Conservation (phyloP, 306 rosid genomes). For the Rosa lucieae region DNA sequence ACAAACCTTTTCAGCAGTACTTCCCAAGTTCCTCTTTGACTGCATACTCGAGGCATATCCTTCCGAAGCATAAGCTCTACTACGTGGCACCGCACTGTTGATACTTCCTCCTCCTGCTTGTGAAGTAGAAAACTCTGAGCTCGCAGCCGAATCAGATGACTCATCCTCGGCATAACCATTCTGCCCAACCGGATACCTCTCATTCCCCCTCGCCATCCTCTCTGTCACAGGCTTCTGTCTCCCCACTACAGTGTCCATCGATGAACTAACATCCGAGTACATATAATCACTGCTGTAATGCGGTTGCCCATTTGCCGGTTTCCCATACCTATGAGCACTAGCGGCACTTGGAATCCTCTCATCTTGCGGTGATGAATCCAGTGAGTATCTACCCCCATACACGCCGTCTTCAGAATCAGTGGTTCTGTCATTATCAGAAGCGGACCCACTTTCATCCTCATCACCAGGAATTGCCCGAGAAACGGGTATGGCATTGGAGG, state of each 20-base stretch:
- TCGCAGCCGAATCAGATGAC: conserved; percentile 81
- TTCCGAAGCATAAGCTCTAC: conserved; percentile 61
- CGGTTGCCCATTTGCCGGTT: conserved; percentile 32
- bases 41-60: conserved; percentile 77
- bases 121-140: conserved; percentile 87
- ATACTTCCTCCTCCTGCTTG: conserved; percentile 73
- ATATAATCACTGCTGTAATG: conserved; percentile 61
- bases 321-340: conserved; percentile 40
- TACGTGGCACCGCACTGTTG: conserved; percentile 55
- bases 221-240: conserved; percentile 41
- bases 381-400: conserved; percentile 70
- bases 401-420: conserved; percentile 71
- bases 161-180: conserved; percentile 77
- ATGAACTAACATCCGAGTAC: conserved; percentile 87
- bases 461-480: conserved; percentile 37
- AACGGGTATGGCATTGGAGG: conserved; percentile 58
- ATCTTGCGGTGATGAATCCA: conserved; percentile 81
- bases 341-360: conserved; percentile 42
- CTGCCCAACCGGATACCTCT: conserved; percentile 45
- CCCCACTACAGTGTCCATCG: conserved; percentile 72
- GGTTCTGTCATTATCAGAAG: conserved; percentile 61
- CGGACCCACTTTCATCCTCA: conserved; percentile 53
- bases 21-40: conserved; percentile 52
- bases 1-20: conserved; percentile 59
- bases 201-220: conserved; percentile 32